A percentile compares a stretch with the other conserved stretches of the same genome.
Conservation (phyloP, 2,329 filamentous ascomycete species). For the Fusarium sp. region DNA sequence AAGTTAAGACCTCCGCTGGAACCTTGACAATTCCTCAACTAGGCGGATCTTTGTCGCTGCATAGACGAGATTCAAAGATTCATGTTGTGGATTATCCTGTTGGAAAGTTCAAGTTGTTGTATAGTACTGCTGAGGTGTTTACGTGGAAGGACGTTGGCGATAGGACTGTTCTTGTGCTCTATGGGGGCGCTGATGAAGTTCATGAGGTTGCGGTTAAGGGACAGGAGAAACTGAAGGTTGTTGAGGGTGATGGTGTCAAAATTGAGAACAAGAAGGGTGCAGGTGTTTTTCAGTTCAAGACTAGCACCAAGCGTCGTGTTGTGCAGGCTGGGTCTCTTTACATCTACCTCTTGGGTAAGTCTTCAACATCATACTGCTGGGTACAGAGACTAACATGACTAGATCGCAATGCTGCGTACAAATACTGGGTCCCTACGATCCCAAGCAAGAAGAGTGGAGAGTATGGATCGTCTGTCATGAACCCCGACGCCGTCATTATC, state of each 20-base stretch:
- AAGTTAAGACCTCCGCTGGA: conserved; percentile 65
- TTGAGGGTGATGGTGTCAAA: conserved; percentile 48
- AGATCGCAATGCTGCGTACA: conserved; percentile 74
- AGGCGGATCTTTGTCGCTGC: conserved; percentile 66
- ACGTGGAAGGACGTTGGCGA: conserved; percentile 74
- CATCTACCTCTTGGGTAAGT: conserved; percentile 55
- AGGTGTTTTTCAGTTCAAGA: conserved; percentile 50
- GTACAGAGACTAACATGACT: background rate
- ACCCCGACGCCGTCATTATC: conserved; percentile 57
- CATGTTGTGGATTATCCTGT: conserved; percentile 75
- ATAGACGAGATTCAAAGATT: conserved; percentile 74
- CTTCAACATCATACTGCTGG: rapidly evolving
- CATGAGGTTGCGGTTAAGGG: conserved; percentile 69
- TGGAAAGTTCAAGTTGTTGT: conserved; percentile 69
- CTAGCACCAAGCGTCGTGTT: conserved; percentile 45
- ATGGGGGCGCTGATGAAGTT: conserved; percentile 69
- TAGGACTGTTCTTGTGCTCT: conserved; percentile 71
- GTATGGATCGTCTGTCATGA: conserved; percentile 52
- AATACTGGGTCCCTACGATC: conserved; percentile 74
- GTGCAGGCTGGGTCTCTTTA: conserved; percentile 54
- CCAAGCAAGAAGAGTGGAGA: conserved; percentile 48
- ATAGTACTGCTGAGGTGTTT: conserved; percentile 77
- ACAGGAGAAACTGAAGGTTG: conserved; percentile 12
- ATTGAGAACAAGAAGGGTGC: conserved; percentile 27
- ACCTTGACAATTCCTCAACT: conserved; percentile 68